phyloP scores from a whole-genome alignment of 2,329 filamentous ascomycete genomes.

The Pyricularia sp. region DNA sequence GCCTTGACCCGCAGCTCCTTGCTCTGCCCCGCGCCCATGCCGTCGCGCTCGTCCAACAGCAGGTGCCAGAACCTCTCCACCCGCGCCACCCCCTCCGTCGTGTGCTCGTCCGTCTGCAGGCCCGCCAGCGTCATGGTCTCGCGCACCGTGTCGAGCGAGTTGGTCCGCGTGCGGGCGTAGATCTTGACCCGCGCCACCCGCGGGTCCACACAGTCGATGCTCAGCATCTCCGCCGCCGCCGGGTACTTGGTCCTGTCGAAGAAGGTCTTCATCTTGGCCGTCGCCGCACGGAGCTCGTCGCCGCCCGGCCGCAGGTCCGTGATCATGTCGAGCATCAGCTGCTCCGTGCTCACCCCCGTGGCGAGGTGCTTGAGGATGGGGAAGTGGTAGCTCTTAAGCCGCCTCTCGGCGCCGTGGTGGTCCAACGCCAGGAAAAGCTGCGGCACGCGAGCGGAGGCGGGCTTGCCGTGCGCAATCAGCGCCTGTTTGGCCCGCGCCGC shows the following conservation, averaged over 20 bases:
- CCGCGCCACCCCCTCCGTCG: not conserved
- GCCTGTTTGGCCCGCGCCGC: not conserved
- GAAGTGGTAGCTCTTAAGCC: slow-evolving; percentile 10
- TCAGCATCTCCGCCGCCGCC: slow-evolving; percentile 7
- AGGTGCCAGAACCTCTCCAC: slow-evolving; percentile 8
- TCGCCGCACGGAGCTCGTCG: slow-evolving; percentile 2
- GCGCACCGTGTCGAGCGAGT: slow-evolving; percentile 6
- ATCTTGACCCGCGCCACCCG: slow-evolving; percentile 8
- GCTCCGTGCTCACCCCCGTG: slow-evolving; percentile 4
- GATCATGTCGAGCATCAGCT: slow-evolving; percentile 6
- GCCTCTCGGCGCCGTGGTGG: slow-evolving; percentile 3
- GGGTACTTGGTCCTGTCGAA: slow-evolving; percentile 3
- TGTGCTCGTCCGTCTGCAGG: slow-evolving; percentile 6
- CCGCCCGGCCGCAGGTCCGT: slow-evolving; percentile 4
- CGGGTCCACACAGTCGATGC: slow-evolving; percentile 9
- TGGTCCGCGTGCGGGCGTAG: slow-evolving; percentile 7
- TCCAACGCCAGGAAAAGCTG: slow-evolving; percentile 20
- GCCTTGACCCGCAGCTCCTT: slow-evolving; percentile 3
- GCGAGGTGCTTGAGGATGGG: slow-evolving; percentile 8
- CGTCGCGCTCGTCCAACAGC: slow-evolving; percentile 6
- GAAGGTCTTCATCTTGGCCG: slow-evolving; percentile 4
- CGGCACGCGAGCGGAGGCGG: slow-evolving; percentile 18
- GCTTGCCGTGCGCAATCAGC: slow-evolving; percentile 32
- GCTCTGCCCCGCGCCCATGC: slow-evolving; percentile 2
- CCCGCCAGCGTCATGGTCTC: slow-evolving; percentile 9